Evolutionary conservation across 306 rosid species (phyloP), one percentile per base, ranked within the genome.

Genomic region (Corylus americana): DNA sequence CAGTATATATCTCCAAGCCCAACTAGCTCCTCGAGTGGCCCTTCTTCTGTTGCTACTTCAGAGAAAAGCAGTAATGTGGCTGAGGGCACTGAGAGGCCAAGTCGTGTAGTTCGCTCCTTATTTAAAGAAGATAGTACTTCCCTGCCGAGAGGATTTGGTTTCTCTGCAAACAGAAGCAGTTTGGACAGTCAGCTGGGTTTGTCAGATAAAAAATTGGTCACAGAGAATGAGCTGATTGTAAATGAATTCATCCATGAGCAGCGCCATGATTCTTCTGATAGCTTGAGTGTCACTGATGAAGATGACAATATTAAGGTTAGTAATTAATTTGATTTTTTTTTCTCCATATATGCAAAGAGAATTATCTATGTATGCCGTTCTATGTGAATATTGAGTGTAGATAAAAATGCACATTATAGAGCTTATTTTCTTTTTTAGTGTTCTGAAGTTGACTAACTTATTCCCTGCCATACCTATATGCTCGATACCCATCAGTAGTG

Each of bases 241-340:
- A 95, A 95, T 87, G 98, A 92, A 82, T 85, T 85, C 78, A 89
- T 95, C 73, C 99, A 93, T 44, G 89, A 89, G 84, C 88, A 83
- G 74, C 83, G 81, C 50, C 83, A 66, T 35, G 83, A 86, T 53
- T 77, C 88, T 66, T 37, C 85, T 45, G 89, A 86, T 82, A 86
- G 75, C 44, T 77, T 83, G 64, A 87, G 49, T 75, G 84, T 78
- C 67, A 71, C 85, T 55, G 86, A 83, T 62, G 83, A 83, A 84
- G 88, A 86, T 79, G 87, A 80, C 76, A 86, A 80, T 72, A 80
- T 91, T 35, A 89, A 90, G 99, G 99, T 92, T 22, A 17, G 87
- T 81, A 29, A 13, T 63, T 31, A 18, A 29, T 16, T 13, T 5
- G 17, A 1, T 3, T 61, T 13, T 62, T 11, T 62, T 22, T 57